phyloP scores from a whole-genome alignment of 371 early-diverging fungal species.

The Apophysomyces sp. region DNA sequence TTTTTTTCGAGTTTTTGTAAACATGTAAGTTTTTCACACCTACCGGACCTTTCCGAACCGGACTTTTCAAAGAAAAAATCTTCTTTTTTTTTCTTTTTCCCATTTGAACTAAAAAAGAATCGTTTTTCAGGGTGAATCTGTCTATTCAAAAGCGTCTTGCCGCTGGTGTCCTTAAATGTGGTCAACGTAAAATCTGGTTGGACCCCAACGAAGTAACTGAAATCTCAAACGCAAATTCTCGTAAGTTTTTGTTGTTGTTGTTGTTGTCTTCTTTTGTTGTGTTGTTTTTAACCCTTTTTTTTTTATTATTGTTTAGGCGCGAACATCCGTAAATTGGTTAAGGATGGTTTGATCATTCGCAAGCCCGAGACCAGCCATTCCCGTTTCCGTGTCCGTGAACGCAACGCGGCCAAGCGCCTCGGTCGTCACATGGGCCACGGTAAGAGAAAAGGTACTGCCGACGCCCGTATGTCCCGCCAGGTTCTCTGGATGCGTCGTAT shows the following conservation, averaged over 20 bases:
- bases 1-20: constrained; percentile 9
- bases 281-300: neutral
- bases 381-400: constrained; percentile 93
- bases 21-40: constrained; percentile 11
- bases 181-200: constrained; percentile 98
- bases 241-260: neutral
- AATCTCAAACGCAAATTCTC: neutral
- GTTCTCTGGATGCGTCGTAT: constrained; percentile 99
- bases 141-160: constrained; percentile 68
- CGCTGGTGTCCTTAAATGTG: constrained; percentile 78
- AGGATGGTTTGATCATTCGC: constrained; percentile 16
- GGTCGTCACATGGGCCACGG: constrained; percentile 99
- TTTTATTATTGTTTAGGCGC: neutral
- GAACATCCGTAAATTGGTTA: constrained; percentile 15
- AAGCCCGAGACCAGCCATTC: constrained; percentile 84
- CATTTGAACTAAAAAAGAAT: neutral
- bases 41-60: constrained; percentile 7
- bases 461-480: constrained; percentile 96
- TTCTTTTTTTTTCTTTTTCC: constrained; percentile 5
- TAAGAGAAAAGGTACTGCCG: constrained; percentile 97
- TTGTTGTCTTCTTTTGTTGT: neutral
- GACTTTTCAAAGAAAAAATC: constrained; percentile 4
- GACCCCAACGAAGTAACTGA: constrained; percentile 93
- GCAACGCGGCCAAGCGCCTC: constrained; percentile 90
- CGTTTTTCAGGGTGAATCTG: constrained; percentile 65